Base-by-base conservation (phyloP, 257 asterid species). In the Fraxinus anomala region DNA sequence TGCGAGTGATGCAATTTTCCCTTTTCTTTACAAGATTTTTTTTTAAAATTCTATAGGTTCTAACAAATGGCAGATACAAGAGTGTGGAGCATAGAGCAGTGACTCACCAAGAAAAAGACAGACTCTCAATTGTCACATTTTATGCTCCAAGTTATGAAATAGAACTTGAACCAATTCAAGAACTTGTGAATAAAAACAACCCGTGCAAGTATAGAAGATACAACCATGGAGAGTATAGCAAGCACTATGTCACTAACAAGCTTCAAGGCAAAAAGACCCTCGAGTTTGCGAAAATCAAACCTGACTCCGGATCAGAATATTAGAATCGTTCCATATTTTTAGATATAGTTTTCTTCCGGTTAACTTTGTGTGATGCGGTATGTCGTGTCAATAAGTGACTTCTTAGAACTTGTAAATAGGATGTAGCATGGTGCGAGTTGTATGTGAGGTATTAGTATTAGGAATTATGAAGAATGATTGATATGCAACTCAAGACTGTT, bases 1-100 rank as follows among this genome's bases (percentile, higher is more conserved):
- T 0, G n/a, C 59, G 0, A 47, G 0, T 1, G n/a, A 16, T 47
- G 59, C 59, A 14, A 1, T 47, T 47, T 14, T 47, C 8, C 59
- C 8, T 4, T 42, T 47, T 47, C 7, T 47, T 14, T 47, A 14
- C 17, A 11, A 44, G 19, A 21, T 19, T 16, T 36, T 39, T 9
- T 12, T 34, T 23, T 79, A 2, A 0, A 2, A 0, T 37, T 70
- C 14, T 76, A 74, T 73, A 96, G 98, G 99, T 96, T 63, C 77
- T 93, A 39, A 92, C 88, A 39, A 93, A 96, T 79, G 99, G 98
- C 21, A 91, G 86, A 76, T 93, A 93, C 91, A 96, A 92, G 85
- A 96, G 99, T 80, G 96, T 93, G 80, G 99, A 93, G 81, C 99
- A 96, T 59, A 89, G 97, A 83, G 98, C 98, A 75, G 97, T 96